A percentile compares a stretch with the other conserved stretches of the same genome.
Conservation (phyloP, 441 rosid genomes). For the Brassica balearica region DNA sequence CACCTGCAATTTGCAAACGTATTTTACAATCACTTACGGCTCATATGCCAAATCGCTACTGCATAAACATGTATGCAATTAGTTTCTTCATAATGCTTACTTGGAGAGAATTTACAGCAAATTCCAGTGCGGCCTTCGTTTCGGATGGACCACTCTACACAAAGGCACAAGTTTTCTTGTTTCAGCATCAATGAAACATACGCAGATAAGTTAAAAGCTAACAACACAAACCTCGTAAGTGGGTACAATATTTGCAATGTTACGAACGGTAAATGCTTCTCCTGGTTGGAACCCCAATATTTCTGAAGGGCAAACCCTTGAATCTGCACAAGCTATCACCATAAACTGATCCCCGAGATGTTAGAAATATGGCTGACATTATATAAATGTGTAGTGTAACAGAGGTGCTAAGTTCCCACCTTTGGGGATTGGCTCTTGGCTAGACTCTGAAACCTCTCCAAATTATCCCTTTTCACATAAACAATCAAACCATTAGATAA, state of each 20-base stretch:
- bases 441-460: slow-evolving; percentile 67
- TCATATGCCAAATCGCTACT: background rate
- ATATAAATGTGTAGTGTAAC: background rate
- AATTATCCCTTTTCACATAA: slow-evolving; percentile 56
- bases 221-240: slow-evolving; percentile 58
- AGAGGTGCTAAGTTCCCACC: slow-evolving; percentile 47
- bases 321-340: slow-evolving; percentile 92
- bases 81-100: slow-evolving; percentile 49
- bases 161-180: background rate
- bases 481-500: slow-evolving; percentile 21
- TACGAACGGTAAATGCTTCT: slow-evolving; percentile 83
- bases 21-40: background rate
- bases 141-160: slow-evolving; percentile 80
- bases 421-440: slow-evolving; percentile 76
- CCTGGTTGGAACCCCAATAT: slow-evolving; percentile 91
- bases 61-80: background rate
- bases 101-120: slow-evolving; percentile 74
- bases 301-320: slow-evolving; percentile 88
- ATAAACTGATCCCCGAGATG: slow-evolving; percentile 63
- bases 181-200: slow-evolving; percentile 14
- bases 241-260: slow-evolving; percentile 83
- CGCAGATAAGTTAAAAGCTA: slow-evolving; percentile 1
- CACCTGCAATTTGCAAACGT: slow-evolving; percentile 56
- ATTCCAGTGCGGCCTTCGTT: slow-evolving; percentile 86
- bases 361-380: slow-evolving; percentile 36